Evolutionary conservation across 2,329 filamentous ascomycete species (phyloP), one percentile per base, ranked within the genome.

Genomic region (Tolypocladium tropicale): DNA sequence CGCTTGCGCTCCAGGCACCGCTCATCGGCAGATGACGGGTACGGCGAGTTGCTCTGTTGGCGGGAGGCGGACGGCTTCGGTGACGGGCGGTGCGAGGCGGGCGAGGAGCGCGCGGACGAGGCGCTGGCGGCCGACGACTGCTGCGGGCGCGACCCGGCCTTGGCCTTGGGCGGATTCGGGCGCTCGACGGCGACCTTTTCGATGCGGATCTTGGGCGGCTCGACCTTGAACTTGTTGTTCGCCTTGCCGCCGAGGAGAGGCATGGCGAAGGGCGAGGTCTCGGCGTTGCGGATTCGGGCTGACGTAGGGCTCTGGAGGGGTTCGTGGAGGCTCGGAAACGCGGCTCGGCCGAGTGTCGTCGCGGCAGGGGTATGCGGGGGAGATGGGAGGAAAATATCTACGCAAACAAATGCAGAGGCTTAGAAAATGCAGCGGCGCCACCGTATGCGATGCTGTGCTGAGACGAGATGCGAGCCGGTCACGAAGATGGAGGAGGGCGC

Each of bases 111-210:
- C 39, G 72, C 65, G 21, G 68, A 63, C 51, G 57, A 56, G 18
- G 56, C 52, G 21, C 34, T 34, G 49, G n/a, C 43, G 52, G 52
- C 53, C n/a, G 57, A 33, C 10, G 66, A 63, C 54, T 65, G 59
- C 54, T 62, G 61, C 54, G 69, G 63, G 53, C 66, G 62, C 41
- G 64, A 59, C 56, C 68, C 70, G 34, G 67, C 63, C 51, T 70
- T 71, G 10, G 71, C 23, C 37, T 37, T 71, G 50, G 72, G 70
- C 18, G 70, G 66, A 4, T 65, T 59, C 52, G 70, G 63, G 51
- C 64, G 64, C 58, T 73, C 73, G 63, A 80, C 71, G 54, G 74
- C 69, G 56, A 81, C 77, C 60, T 76, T 78, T 65, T 82, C 78
- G 63, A 79, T 76, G 58, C 78, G 76, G 62, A 81, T 75, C 58